A percentile compares a stretch with the other conserved stretches of the same genome.
These are phyloP conservation scores for Stenocarpella maydis DNA, from an alignment of 2,329 filamentous ascomycete species.

Conservation along the genomic window DNA sequence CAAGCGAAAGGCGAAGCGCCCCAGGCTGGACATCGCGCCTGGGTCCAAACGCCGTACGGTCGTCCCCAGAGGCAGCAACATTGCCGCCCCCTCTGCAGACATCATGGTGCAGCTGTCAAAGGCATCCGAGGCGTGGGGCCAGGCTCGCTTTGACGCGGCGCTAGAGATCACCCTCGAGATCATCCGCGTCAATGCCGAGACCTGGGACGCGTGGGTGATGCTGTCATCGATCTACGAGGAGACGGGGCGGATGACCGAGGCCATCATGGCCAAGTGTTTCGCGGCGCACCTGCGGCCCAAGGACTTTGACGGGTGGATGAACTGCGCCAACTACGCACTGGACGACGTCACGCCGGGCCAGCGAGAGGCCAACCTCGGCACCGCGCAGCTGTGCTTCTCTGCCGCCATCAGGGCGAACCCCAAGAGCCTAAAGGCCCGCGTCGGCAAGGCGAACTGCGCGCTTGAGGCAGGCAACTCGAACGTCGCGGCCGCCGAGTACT, in stretches of 20 bases:
- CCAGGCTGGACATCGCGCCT: slow-evolving; percentile 22
- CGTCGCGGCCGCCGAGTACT: slow-evolving; percentile 65
- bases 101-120: slow-evolving; percentile 73
- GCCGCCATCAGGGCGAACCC: slow-evolving; percentile 66
- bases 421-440: slow-evolving; percentile 63
- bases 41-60: slow-evolving; percentile 39
- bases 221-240: slow-evolving; percentile 69
- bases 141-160: slow-evolving; percentile 60
- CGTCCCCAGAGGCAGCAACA: slow-evolving; percentile 59
- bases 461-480: slow-evolving; percentile 63
- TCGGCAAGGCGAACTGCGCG: slow-evolving; percentile 66
- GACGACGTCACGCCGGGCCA: slow-evolving; percentile 53
- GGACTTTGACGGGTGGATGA: slow-evolving; percentile 66
- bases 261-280: slow-evolving; percentile 67
- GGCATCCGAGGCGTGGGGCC: slow-evolving; percentile 74
- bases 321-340: slow-evolving; percentile 65
- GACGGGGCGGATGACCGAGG: slow-evolving; percentile 63
- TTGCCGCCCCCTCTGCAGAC: slow-evolving; percentile 73
- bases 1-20: slow-evolving; percentile 34
- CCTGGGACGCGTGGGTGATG: slow-evolving; percentile 70
- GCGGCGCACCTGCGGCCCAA: slow-evolving; percentile 71
- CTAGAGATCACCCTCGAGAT: slow-evolving; percentile 67
- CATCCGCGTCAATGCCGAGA: slow-evolving; percentile 74
- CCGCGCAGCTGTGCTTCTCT: slow-evolving; percentile 66
- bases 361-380: slow-evolving; percentile 60